Evolutionary conservation across 2,329 filamentous ascomycete species (phyloP).

Genomic region (Paecilomyces dactylethromorphus): DNA sequence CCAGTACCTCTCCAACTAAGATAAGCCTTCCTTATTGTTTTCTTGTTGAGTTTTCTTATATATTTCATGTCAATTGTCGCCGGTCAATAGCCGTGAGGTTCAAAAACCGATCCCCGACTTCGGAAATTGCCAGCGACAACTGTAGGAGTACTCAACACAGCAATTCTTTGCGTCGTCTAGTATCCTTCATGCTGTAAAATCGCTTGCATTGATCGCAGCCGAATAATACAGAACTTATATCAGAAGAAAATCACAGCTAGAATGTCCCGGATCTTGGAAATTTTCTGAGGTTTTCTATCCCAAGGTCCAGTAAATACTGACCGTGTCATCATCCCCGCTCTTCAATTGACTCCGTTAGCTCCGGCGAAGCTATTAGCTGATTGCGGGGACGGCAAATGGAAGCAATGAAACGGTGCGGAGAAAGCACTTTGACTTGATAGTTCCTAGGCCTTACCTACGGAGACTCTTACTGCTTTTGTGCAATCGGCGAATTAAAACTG

Average conservation of each 20-base stretch:
- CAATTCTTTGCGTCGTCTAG: not conserved
- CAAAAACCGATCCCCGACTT: not conserved
- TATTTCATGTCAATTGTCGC: not conserved
- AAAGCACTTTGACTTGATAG: not conserved
- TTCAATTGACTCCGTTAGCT: not conserved
- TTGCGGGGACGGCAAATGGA: not conserved
- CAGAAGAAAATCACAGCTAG: no score
- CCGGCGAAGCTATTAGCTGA: not conserved
- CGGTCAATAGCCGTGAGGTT: not conserved
- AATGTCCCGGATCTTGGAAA: not conserved
- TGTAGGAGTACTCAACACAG: not conserved
- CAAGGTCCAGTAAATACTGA: not conserved
- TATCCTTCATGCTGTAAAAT: not conserved
- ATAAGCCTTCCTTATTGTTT: not conserved
- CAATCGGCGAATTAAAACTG: not conserved
- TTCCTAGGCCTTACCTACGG: not conserved
- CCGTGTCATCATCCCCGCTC: not conserved
- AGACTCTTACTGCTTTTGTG: not conserved
- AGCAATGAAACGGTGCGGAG: not conserved
- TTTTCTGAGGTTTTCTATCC: not conserved
- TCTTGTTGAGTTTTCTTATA: not conserved
- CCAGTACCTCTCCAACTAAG: not conserved
- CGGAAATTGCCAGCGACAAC: not conserved
- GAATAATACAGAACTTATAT: no score
- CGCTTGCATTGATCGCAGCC: not conserved